Base-by-base conservation (phyloP, 164 flowering plant genomes). In the Aristolochia fimbriata region DNA sequence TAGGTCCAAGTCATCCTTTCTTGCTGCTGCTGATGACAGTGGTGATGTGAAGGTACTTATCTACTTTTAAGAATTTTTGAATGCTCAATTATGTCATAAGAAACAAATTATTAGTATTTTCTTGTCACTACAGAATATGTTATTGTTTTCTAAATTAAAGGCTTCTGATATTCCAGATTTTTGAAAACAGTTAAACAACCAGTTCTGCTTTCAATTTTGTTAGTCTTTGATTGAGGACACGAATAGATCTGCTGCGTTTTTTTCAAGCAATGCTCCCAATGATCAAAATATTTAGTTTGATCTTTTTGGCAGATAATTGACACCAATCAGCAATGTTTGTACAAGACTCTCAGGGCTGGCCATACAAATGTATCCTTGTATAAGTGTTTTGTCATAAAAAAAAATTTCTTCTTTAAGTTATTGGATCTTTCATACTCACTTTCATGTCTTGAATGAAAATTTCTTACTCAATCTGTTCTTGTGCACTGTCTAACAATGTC, bases 351-450 rank as follows among this genome's bases (percentile, higher is more conserved):
- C 66, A 78, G 96, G 78, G 69, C 84, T 76, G 94, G 81, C 53
- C 98, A 89, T 71, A 64, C 80, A 69, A 92, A 80, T 76, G 98
- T 89, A 89, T 89, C 93, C 90, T 87, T 84, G 64, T 27, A 41
- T 41, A 48, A 16, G 25, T 11, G 57, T 46, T 27, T 61, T 53
- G 22, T 12, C 30, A 17, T 24, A 6, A 20, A 20, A 5, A 19
- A 12, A 25, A 20, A 1, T 6, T 56, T 30, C 23, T 4, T 20
- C 27, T 53, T 23, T 30, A 30, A 30, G 10, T 56, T 15, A 13
- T 9, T 60, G 55, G 23, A 43, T 24, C 37, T 22, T 41, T 33
- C 8, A 49, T 23, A 17, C 13, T 25, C 46, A 8, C 22, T n/a
- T 50, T 50, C 21, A n/a, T 50, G 21, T 58, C 22, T 49, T 47